Percentiles rank a stretch among this genome's conserved stretches.
Conservation (phyloP, 768 basidiomycete genomes). For the Hygrophorus pudorinus region DNA sequence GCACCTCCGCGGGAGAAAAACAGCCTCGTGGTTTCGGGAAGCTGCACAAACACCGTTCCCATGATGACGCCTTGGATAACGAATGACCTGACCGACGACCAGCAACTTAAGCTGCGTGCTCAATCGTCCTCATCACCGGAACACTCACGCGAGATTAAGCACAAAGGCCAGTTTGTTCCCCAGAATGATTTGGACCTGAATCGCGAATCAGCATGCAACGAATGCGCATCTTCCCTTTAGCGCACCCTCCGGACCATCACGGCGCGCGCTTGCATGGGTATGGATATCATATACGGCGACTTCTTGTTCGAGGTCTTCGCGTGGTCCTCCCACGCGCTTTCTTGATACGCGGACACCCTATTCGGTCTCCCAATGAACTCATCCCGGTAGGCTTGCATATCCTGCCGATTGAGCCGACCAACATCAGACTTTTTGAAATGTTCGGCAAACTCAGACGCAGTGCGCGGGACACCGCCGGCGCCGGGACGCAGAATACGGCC, state of each 20-base stretch:
- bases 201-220: no score
- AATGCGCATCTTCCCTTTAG: no score
- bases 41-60: slow-evolving; percentile 52
- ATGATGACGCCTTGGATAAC: slow-evolving; percentile 32
- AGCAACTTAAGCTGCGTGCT: no score
- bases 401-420: slow-evolving; percentile 27
- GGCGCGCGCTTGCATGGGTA: slow-evolving; percentile 27
- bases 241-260: slow-evolving; percentile 24
- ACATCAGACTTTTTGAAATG: slow-evolving; percentile 24
- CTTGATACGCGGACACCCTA: slow-evolving; percentile 28
- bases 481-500: slow-evolving; percentile 35
- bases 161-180: slow-evolving; percentile 22
- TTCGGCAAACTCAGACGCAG: slow-evolving; percentile 35
- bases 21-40: slow-evolving; percentile 40
- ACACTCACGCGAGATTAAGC: slow-evolving; percentile 21
- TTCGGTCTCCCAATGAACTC: slow-evolving; percentile 36
- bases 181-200: slow-evolving; percentile 24
- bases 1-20: slow-evolving; percentile 67
- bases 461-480: slow-evolving; percentile 26
- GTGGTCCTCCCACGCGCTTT: slow-evolving; percentile 41
- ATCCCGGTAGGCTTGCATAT: slow-evolving; percentile 37
- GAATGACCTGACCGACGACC: slow-evolving; percentile 25
- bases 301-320: slow-evolving; percentile 30
- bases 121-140: not conserved
- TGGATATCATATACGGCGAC: slow-evolving; percentile 28